These are phyloP conservation scores for Penicillium salamii DNA, from an alignment of 495 filamentous ascomycete genomes.

Conservation along the genomic window DNA sequence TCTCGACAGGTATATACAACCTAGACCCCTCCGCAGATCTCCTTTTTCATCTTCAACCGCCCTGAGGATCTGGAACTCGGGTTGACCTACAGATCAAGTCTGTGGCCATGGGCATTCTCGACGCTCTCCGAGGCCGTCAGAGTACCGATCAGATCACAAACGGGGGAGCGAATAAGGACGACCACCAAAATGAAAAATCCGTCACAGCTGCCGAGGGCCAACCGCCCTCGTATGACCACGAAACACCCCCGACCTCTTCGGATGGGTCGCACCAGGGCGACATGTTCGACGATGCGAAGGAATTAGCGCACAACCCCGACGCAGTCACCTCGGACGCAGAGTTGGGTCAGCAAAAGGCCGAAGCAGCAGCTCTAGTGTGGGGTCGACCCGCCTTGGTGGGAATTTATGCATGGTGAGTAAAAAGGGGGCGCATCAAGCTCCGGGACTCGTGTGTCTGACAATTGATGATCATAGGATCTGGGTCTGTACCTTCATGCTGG, in stretches of 20 bases:
- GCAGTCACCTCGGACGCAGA: slow-evolving; percentile 26
- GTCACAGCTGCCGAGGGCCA: neutral
- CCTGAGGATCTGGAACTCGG: neutral
- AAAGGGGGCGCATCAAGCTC: neutral
- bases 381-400: slow-evolving; percentile 25
- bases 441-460: slow-evolving; percentile 12
- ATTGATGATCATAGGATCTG: slow-evolving; percentile 30
- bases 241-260: neutral
- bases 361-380: slow-evolving; percentile 45
- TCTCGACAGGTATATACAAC: neutral
- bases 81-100: neutral
- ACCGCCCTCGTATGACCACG: neutral
- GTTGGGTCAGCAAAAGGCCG: slow-evolving; percentile 39
- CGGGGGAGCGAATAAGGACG: neutral
- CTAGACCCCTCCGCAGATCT: neutral
- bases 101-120: slow-evolving; percentile 2
- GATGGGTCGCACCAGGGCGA: neutral
- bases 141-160: neutral
- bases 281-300: slow-evolving; percentile 24
- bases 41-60: neutral
- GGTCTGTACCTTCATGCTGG: slow-evolving; percentile 43
- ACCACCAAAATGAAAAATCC: neutral
- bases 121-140: neutral
- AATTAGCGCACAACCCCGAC: slow-evolving; percentile 18
- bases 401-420: slow-evolving; percentile 40